These are phyloP conservation scores for Hondaea fermentalgiana DNA, from an alignment of 108 stramenopile genomes.

Conservation along the genomic window DNA sequence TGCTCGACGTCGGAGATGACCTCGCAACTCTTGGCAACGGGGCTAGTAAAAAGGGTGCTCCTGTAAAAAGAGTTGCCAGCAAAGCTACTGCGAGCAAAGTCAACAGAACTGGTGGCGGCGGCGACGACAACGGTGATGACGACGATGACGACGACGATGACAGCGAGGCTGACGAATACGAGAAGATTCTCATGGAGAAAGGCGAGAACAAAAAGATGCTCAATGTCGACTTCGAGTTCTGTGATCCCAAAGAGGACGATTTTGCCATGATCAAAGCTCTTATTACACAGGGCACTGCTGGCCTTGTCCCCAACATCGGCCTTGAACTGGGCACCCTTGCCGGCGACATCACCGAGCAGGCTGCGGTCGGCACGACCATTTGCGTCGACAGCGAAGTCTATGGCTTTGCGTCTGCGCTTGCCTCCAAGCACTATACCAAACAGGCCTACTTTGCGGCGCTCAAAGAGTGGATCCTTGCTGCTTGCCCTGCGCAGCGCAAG, in stretches of 20 bases:
- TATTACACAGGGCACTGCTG: neutral
- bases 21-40: neutral
- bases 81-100: too few relatives aligned
- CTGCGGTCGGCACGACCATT: neutral
- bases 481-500: neutral
- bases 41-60: too few relatives aligned
- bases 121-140: neutral
- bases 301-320: neutral
- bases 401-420: slow-evolving; percentile 14
- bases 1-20: neutral
- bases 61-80: too few relatives aligned
- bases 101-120: neutral
- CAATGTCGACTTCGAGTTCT: neutral
- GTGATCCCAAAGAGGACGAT: neutral
- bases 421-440: neutral
- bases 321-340: neutral
- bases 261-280: neutral
- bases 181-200: neutral
- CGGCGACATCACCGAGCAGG: slow-evolving; percentile 12
- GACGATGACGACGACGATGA: neutral
- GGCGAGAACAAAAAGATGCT: neutral
- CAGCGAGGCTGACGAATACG: neutral
- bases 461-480: neutral
- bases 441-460: neutral
- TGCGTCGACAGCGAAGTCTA: slow-evolving; percentile 10